A percentile compares a stretch with the other conserved stretches of the same genome.
Conservation (phyloP, 2,329 filamentous ascomycete genomes). For the Fusarium longipes region DNA sequence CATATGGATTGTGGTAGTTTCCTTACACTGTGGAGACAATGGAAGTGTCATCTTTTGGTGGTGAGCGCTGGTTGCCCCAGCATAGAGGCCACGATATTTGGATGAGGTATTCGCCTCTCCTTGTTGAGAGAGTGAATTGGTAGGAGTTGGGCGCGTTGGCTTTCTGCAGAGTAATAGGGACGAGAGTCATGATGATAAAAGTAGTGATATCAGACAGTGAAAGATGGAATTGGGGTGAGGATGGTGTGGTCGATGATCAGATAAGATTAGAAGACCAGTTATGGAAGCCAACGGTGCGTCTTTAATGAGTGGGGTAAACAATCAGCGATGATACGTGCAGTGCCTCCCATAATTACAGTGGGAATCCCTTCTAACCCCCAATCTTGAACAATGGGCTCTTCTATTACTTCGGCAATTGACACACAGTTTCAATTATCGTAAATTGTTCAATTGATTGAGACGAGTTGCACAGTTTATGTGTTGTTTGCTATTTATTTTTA, state of each 20-base stretch:
- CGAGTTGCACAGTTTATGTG: too few species aligned
- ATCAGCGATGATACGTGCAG: too few species aligned
- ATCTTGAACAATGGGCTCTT: background rate
- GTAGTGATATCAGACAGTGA: background rate
- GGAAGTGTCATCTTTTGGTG: slow-evolving; percentile 24
- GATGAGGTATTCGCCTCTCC: slow-evolving; percentile 44
- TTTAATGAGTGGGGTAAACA: too few species aligned
- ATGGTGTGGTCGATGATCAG: slow-evolving; percentile 18
- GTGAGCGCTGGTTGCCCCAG: slow-evolving; percentile 40
- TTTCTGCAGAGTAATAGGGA: background rate
- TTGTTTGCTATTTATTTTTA: background rate
- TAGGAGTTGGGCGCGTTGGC: slow-evolving; percentile 37
- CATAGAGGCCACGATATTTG: slow-evolving; percentile 48
- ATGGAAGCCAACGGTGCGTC: background rate
- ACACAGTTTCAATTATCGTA: background rate
- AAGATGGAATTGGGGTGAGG: background rate
- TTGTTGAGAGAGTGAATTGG: slow-evolving; percentile 28
- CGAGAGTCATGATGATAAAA: slow-evolving; percentile 22
- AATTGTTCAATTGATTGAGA: background rate
- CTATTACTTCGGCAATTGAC: too few species aligned
- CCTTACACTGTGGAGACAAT: slow-evolving; percentile 45
- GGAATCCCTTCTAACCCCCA: background rate
- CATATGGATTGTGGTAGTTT: background rate
- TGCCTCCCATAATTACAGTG: background rate
- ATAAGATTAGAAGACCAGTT: slow-evolving; percentile 25